Evolutionary conservation across 2,329 filamentous ascomycete species (phyloP).

Genomic region (Bipolaris bicolor): DNA sequence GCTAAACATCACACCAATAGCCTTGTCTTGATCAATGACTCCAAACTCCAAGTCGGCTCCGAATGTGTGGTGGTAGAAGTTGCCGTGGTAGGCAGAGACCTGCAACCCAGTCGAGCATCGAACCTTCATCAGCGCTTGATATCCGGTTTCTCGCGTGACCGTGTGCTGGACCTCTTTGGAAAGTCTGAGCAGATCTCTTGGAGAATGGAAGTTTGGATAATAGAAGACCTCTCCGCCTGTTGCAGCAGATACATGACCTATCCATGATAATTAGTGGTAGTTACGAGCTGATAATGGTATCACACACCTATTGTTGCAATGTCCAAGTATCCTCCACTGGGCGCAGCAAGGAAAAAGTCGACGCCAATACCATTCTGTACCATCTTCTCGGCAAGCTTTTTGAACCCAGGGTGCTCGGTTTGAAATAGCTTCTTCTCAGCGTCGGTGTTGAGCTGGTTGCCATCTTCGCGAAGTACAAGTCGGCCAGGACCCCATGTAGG

Average conservation of each 20-base stretch:
- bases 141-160: conserved; percentile 88
- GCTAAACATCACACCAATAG: conserved; percentile 86
- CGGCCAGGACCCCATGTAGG: conserved; percentile 91
- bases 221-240: conserved; percentile 97
- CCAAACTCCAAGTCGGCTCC: conserved; percentile 95
- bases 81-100: conserved; percentile 91
- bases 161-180: conserved; percentile 85
- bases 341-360: conserved; percentile 93
- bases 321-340: conserved; percentile 88
- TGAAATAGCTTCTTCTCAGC: conserved; percentile 89
- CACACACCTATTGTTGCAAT: conserved; percentile 82
- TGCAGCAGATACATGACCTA: conserved; percentile 80
- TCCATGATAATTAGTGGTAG: conserved; percentile 10
- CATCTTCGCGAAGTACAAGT: conserved; percentile 84
- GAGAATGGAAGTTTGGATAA: conserved; percentile 93
- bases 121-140: conserved; percentile 97
- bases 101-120: conserved; percentile 96
- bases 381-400: conserved; percentile 85
- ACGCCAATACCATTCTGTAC: conserved; percentile 83
- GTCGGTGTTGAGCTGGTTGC: conserved; percentile 79
- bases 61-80: conserved; percentile 94
- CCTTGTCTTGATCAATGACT: conserved; percentile 90
- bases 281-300: neutral
- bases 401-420: conserved; percentile 88
- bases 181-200: conserved; percentile 82